Evolutionary conservation across 345 rosid species (phyloP).

Genomic region (Corchorus capsularis): DNA sequence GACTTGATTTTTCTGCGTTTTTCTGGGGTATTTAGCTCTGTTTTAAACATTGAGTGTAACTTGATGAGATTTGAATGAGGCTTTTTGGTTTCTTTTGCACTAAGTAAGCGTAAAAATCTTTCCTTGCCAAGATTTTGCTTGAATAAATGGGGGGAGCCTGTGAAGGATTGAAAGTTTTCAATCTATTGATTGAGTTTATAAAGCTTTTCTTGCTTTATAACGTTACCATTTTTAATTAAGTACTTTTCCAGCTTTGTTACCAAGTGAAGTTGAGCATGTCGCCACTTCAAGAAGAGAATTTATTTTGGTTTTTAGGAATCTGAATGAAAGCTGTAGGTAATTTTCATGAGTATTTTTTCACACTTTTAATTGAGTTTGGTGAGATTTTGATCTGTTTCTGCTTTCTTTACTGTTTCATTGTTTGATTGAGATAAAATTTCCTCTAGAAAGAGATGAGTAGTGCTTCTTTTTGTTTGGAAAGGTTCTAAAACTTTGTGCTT

Average conservation of each 20-base stretch:
- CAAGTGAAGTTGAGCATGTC: neutral
- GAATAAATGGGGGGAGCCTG: neutral
- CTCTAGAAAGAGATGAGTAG: neutral
- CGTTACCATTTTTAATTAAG: neutral
- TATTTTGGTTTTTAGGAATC: neutral
- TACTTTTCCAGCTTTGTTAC: neutral
- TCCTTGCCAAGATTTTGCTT: neutral
- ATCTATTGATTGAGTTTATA: no score
- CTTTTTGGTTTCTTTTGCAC: neutral
- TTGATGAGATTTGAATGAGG: neutral
- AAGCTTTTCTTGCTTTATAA: neutral
- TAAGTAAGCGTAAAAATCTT: neutral
- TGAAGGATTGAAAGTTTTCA: neutral
- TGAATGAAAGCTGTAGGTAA: neutral
- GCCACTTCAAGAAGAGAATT: neutral
- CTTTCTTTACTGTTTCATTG: neutral
- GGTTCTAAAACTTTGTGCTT: neutral
- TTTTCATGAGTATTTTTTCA: neutral
- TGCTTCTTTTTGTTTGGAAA: neutral
- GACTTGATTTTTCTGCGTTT: neutral
- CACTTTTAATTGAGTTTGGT: neutral
- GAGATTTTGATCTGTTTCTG: neutral
- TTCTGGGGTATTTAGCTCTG: neutral
- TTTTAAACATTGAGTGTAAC: neutral
- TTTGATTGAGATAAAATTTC: neutral